Conservation (phyloP, 768 basidiomycete species). For the Hemileccinum rubropunctum region DNA sequence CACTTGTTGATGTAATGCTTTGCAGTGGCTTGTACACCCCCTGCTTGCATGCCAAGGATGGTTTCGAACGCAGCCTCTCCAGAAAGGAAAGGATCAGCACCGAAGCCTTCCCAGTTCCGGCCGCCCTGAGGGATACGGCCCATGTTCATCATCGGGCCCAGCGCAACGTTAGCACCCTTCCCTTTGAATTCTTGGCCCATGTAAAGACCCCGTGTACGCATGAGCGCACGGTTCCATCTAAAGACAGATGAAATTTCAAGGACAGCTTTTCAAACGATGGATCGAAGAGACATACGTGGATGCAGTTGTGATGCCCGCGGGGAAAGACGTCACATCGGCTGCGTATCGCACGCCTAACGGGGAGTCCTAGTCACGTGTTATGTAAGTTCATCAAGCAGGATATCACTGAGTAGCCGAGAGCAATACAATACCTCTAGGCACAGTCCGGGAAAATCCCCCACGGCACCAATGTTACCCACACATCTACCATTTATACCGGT, state of each 20-base stretch:
- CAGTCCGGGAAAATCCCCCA: too few relatives aligned
- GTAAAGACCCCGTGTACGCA: constrained; percentile 70
- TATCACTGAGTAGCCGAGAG: too few relatives aligned
- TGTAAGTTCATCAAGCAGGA: too few relatives aligned
- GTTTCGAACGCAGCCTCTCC: constrained; percentile 79
- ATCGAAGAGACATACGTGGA: constrained; percentile 54
- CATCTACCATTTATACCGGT: too few relatives aligned
- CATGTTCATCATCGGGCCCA: constrained; percentile 87
- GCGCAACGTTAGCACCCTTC: constrained; percentile 81
- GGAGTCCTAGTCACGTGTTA: constrained; percentile 45
- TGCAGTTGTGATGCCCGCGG: constrained; percentile 80
- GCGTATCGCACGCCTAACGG: constrained; percentile 79
- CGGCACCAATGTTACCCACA: too few relatives aligned
- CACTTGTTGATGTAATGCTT: constrained; percentile 77
- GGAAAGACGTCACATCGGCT: constrained; percentile 76
- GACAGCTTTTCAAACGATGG: not conserved
- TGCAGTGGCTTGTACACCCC: constrained; percentile 85
- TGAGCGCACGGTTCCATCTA: constrained; percentile 74
- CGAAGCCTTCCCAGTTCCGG: constrained; percentile 93
- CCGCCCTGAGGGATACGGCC: constrained; percentile 79
- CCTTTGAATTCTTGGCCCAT: constrained; percentile 82
- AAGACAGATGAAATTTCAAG: not conserved
- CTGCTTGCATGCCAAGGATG: constrained; percentile 73
- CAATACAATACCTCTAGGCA: too few relatives aligned
- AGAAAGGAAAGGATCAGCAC: constrained; percentile 81